Percentiles rank a stretch among this genome's conserved stretches.
Conservation (phyloP, 2,329 filamentous ascomycete genomes). For the Calcarisporium arbuscula region DNA sequence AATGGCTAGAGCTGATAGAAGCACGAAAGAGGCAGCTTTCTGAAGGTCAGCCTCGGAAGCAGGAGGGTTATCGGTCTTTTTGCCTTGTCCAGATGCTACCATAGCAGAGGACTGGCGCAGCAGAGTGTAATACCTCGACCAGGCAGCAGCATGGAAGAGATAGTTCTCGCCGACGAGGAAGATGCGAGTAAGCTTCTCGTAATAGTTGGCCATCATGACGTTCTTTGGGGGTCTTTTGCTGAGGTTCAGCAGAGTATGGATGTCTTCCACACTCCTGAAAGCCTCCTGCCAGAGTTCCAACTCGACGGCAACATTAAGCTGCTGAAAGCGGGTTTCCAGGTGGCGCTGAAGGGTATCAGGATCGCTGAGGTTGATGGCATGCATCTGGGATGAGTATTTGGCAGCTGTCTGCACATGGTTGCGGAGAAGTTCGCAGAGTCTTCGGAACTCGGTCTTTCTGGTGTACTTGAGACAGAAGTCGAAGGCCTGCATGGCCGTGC, state of each 20-base stretch:
- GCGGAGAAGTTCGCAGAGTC: slow-evolving; percentile 93
- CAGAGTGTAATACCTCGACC: slow-evolving; percentile 95
- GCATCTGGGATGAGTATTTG: slow-evolving; percentile 99
- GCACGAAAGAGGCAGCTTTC: slow-evolving; percentile 90
- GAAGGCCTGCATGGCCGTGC: slow-evolving; percentile 95
- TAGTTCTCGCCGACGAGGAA: slow-evolving; percentile 99
- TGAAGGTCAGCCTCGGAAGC: slow-evolving; percentile 85
- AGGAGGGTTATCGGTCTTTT: slow-evolving; percentile 91
- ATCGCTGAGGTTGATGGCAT: slow-evolving; percentile 97
- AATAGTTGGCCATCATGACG: slow-evolving; percentile 99
- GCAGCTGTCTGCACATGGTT: slow-evolving; percentile 99
- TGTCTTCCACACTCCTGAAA: slow-evolving; percentile 98
- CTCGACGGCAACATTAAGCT: slow-evolving; percentile 96
- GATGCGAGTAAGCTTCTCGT: slow-evolving; percentile 97
- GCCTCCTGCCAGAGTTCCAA: slow-evolving; percentile 98
- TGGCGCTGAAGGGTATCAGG: slow-evolving; percentile 96
- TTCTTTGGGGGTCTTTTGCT: slow-evolving; percentile 99
- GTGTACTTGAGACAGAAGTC: slow-evolving; percentile 98
- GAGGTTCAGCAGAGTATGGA: slow-evolving; percentile 91
- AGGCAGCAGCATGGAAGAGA: slow-evolving; percentile 96
- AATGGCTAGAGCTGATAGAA: slow-evolving; percentile 92
- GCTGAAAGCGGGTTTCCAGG: slow-evolving; percentile 95
- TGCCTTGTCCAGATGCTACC: slow-evolving; percentile 76
- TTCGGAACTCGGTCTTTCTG: slow-evolving; percentile 97
- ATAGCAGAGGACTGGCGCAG: slow-evolving; percentile 83